Evolutionary conservation across 495 filamentous ascomycete species (phyloP).

Genomic region (Parachaetomium inaequale): DNA sequence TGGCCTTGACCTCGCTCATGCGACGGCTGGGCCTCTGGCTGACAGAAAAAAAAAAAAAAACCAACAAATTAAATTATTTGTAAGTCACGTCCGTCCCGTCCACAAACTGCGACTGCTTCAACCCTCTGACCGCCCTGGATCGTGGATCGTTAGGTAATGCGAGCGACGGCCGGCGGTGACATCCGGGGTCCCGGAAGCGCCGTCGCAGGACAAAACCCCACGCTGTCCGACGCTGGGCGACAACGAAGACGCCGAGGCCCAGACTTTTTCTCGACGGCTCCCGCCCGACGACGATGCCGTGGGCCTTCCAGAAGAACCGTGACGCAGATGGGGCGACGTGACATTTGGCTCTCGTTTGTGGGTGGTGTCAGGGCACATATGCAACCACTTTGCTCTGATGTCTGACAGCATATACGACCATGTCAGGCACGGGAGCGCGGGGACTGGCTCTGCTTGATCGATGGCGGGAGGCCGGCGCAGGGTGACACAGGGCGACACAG

Average conservation of each 20-base stretch:
- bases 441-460: conserved; percentile 1
- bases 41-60: background rate
- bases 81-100: background rate
- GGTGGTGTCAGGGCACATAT: background rate
- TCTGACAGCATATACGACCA: conserved; percentile 23
- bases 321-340: conserved; percentile 8
- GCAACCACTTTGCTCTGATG: conserved; percentile 21
- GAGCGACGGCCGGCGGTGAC: conserved; percentile 2
- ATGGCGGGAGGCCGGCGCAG: background rate
- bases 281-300: background rate
- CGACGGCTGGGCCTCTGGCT: background rate
- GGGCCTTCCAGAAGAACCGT: conserved; percentile 14
- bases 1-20: background rate
- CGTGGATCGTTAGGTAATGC: background rate
- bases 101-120: background rate
- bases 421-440: conserved; percentile 16
- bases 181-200: conserved; percentile 8
- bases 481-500: background rate
- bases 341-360: conserved; percentile 11
- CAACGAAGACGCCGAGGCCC: conserved; percentile 7
- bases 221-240: conserved; percentile 11
- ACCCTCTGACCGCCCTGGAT: background rate
- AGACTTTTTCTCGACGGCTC: background rate
- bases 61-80: background rate
- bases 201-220: background rate